These are phyloP conservation scores for Nakaseomyces kungkrabaensis DNA, from an alignment of 1,139 yeast species.

Conservation along the genomic window DNA sequence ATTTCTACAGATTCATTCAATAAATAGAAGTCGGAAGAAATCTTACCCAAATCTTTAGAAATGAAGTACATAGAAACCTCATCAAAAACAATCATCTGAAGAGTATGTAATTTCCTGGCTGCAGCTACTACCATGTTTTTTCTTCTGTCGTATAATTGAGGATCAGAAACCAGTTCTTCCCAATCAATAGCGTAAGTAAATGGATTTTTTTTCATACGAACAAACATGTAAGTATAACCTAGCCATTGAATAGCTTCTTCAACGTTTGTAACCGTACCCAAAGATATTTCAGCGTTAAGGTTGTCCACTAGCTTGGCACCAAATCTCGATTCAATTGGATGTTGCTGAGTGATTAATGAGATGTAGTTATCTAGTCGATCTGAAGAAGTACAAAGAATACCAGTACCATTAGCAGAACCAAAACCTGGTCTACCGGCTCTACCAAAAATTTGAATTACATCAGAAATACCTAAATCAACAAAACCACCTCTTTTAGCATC, in stretches of 20 bases:
- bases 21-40: slow-evolving; percentile 89
- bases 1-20: slow-evolving; percentile 79
- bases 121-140: slow-evolving; percentile 68
- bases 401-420: slow-evolving; percentile 77
- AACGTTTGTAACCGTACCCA: slow-evolving; percentile 90
- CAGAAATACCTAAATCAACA: slow-evolving; percentile 87
- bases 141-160: slow-evolving; percentile 62
- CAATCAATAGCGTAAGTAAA: slow-evolving; percentile 88
- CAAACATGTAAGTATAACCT: slow-evolving; percentile 90
- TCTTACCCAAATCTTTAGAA: slow-evolving; percentile 84
- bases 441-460: slow-evolving; percentile 95
- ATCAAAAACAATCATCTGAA: slow-evolving; percentile 91
- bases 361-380: slow-evolving; percentile 82
- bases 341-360: slow-evolving; percentile 82
- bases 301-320: slow-evolving; percentile 77
- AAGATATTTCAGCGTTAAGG: slow-evolving; percentile 87
- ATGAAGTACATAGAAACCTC: slow-evolving; percentile 72
- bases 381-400: slow-evolving; percentile 74
- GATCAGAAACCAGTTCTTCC: slow-evolving; percentile 77
- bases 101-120: slow-evolving; percentile 67
- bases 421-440: slow-evolving; percentile 99
- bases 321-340: slow-evolving; percentile 86
- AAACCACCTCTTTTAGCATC: slow-evolving; percentile 93
- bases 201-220: slow-evolving; percentile 91
- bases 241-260: slow-evolving; percentile 96